Evolutionary conservation across 208 protist species (phyloP).

Genomic region (Trypanosoma boissoni): DNA sequence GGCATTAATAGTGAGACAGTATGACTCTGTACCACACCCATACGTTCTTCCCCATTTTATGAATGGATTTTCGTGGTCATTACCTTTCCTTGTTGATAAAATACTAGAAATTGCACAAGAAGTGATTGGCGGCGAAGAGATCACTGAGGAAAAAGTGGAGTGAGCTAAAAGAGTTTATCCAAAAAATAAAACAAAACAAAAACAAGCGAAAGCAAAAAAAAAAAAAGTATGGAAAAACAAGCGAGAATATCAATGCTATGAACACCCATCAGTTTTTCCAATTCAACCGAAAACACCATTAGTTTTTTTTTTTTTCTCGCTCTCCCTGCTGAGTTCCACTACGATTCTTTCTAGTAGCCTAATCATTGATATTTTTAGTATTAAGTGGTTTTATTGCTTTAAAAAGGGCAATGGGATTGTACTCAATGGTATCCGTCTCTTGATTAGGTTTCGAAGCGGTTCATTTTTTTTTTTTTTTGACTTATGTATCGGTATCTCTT

Average conservation of each 20-base stretch:
- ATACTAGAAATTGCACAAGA: constrained; percentile 49
- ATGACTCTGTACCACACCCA: constrained; percentile 80
- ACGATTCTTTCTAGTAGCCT: too few species aligned
- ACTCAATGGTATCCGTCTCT: too few species aligned
- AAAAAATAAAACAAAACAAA: constrained; percentile 19
- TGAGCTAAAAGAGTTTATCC: constrained; percentile 43
- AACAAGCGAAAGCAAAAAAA: not conserved
- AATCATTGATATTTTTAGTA: too few species aligned
- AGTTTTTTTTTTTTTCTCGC: too few species aligned
- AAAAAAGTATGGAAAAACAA: not conserved
- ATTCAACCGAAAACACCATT: too few species aligned
- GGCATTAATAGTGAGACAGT: constrained; percentile 89
- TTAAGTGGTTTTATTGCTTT: too few species aligned
- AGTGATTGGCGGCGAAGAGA: not conserved
- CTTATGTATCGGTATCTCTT: too few species aligned
- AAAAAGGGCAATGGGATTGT: too few species aligned
- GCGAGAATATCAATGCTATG: not conserved
- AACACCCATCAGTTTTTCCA: too few species aligned
- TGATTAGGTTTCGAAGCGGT: too few species aligned
- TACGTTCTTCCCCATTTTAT: constrained; percentile 96
- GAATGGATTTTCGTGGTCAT: constrained; percentile 93
- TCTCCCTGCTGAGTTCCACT: too few species aligned
- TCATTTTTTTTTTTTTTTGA: too few species aligned
- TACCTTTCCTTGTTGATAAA: constrained; percentile 93
- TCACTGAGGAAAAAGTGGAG: not conserved